Base-by-base conservation (phyloP, 768 basidiomycete genomes). In the Tricholoma hemisulphureum region DNA sequence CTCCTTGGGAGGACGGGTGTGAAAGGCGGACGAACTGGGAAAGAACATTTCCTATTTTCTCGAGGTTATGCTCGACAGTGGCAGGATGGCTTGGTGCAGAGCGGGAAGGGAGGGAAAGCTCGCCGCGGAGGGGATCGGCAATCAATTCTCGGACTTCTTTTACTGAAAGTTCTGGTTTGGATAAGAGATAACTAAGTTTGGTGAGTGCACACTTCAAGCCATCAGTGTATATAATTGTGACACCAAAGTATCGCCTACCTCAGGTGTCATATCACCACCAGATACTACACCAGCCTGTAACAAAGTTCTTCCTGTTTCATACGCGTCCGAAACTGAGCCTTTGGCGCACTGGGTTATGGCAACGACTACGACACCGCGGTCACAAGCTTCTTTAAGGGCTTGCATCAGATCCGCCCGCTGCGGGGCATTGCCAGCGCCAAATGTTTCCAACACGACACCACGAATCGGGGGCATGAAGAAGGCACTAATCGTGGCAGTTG, bases 251-350 rank as follows among this genome's bases (percentile, higher is more conserved):
- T 56, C 18, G 58, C 66, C 6, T 58, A 91, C 92, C 83, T 96
- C 93, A n/a, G 93, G 91, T 1, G 95, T 97, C 94, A 96, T 95
- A 70, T 97, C 95, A 24, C 84, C 85, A 6, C 94, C 94, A 0
- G 91, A 81, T 11, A 95, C 82, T 18, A 95, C 87, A 0, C 94
- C 93, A n/a, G 76, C 80, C 48, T 84, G 79, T 31, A 85, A 74
- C 20, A 95, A 76, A 2, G 82, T 81, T 62, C 87, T 77, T 4
- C 90, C 92, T 11, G 89, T 88, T 72, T 90, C 86, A 63, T 95
- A 95, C 14, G 87, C 85, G 64, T 89, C 86, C 8, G 88, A 89
- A 8, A 98, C 95, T 4, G 88, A 81, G 7, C 95, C 95, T 69
- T 88, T 93, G 14, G 85, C 67, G 67, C 95, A 97, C 66, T 98